Evolutionary conservation across 768 basidiomycete genomes (phyloP), one percentile per base, ranked within the genome.

Genomic region (Russula lepida): DNA sequence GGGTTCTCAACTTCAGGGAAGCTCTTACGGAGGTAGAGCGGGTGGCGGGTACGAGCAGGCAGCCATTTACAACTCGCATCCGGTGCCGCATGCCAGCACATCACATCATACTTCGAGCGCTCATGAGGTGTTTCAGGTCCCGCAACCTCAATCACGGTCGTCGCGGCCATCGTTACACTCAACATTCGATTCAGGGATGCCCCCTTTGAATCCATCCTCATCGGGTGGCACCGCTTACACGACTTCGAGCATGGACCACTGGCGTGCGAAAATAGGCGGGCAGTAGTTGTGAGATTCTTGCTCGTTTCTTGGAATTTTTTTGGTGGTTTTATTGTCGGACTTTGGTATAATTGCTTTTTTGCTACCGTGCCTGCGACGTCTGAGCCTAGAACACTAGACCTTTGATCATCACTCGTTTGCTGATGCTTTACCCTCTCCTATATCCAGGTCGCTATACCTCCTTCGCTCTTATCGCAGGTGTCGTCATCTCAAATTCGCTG

Each of bases 251-350:
- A 53, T 62, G 61, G 52, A 54, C 25, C 56, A 62, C 13, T 62
- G 61, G 61, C 61, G 61, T 30, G 54, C 61, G 32, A 62, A 62
- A 62, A 58, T 62, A 41, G 51, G 56, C 46, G 61, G 61, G 52
- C 46, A 62, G 44, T 27, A 41, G 41, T 43, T n/a, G 35, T 25
- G 44, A 53, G 50, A 41, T 50, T 48, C 11, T 41, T 41, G 25
- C 37, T 27, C 19, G 30, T 23, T 35, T 13, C 19, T 46, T 62
- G 32, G 28, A 51, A 49, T 28, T 53, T 47, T 46, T 41, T 58
- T 32, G 43, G 49, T 33, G 50, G 41, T 13, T 39, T 58, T 54
- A 30, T 37, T 12, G 37, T 49, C 46, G 51, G 28, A 62, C 52
- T 27, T 62, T 44, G 51, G 56, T 58, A 54, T 53, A 58, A 39